Base-by-base conservation (phyloP, 2,329 filamentous ascomycete species). In the Diaporthe ilicicola region DNA sequence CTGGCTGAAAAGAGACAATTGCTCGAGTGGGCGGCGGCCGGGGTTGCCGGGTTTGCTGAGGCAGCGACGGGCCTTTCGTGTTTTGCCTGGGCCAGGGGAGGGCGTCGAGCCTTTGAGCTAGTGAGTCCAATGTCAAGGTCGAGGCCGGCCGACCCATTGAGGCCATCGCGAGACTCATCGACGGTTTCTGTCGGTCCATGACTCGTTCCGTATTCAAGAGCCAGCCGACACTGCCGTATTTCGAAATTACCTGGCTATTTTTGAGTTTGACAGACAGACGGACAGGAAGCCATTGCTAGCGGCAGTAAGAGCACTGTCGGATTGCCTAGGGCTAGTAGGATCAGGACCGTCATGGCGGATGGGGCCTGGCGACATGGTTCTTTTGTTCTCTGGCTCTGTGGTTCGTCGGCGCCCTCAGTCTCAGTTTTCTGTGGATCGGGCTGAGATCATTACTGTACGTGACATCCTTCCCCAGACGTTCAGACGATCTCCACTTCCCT, bases 221-320 rank as follows among this genome's bases (percentile, higher is more conserved):
- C 55, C 24, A 59, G 37, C 37, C 37, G 55, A 37, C 55, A 37
- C 42, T 64, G 59, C 59, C 59, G 44, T 37, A 64, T 50, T 50
- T 37, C 29, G 44, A 50, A 50, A 64, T 64, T 64, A 19, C 59
- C 44, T n/a, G 42, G 59, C 59, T 64, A 50, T 50, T 64, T 59
- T 50, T 64, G 59, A 64, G 59, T 50, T 50, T 50, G 59, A n/a
- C 59, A 64, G 59, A 12, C 19, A 37, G 29, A 27, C 51, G 29
- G 24, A 15, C 37, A 39, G 37, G 3, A 5, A 39, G 37, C 6
- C 37, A 10, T 39, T 39, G 37, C 37, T 39, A 39, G 37, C 37
- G 13, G 44, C 46, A 48, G 42, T 24, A 27, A 27, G 12, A 34
- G 42, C 7, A 62, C 4, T 34, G 9, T 10, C 12, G 9, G n/a